Base-by-base conservation (phyloP, 1,284 basidiomycete genomes). In the Apiotrichum akiyoshidainum region DNA sequence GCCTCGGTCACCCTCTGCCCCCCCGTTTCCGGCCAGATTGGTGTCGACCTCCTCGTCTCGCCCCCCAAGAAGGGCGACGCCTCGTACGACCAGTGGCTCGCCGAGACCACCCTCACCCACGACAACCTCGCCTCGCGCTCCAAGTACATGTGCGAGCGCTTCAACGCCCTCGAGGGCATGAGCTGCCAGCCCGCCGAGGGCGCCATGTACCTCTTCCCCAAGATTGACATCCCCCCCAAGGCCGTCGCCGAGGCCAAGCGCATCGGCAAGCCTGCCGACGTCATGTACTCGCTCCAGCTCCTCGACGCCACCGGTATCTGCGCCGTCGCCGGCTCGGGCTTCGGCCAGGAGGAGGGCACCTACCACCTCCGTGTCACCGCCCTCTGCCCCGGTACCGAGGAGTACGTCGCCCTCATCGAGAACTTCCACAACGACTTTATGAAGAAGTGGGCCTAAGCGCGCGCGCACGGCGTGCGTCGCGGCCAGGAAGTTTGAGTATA, bases 221-320 rank as follows among this genome's bases (percentile, higher is more conserved):
- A 81, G 63, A 84, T 94, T 61, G 80, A 84, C 31, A 81, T 94
- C 42, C 85, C 90, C 6, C 69, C 82, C 22, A 84, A 83, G 65
- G 93, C 91, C 4, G 78, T 87, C 55, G 83, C 85, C 52, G 88
- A 85, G 14, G 94, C 93, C 48, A 77, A 82, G 68, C 78, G 82
- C 68, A 82, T 80, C 2, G 88, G 88, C 4, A 90, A 90, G 79
- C 83, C 83, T 64, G 87, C 92, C 5, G 93, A 97, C 75, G 87
- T 87, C 54, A 87, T 94, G 72, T 97, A 97, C 72, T 85, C 90
- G 35, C 80, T 94, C 55, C 84, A 84, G 65, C 74, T 97, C 56
- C 81, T 97, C 52, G 78, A 95, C 64, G 84, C 85, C 65, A 95
- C 92, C 0, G 93, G 93, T 35, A 95, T 96, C 67, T 96, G 92